Conservation (phyloP, 2,329 filamentous ascomycete genomes). For the Calcarisporium arbuscula region DNA sequence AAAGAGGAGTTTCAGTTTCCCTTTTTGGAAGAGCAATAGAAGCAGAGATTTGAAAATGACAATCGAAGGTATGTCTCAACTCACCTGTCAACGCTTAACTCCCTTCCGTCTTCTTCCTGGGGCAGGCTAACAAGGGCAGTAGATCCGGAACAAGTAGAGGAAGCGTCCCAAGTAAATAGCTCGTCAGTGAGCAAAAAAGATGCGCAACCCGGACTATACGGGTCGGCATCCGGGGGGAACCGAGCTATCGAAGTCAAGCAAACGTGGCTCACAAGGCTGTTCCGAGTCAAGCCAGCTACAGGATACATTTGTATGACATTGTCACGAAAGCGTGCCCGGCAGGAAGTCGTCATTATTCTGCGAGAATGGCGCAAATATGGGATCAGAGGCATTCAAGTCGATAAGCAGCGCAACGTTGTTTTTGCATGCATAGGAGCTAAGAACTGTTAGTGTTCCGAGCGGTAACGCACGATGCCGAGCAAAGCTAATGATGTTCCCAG, state of each 20-base stretch:
- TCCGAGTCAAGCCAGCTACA: constrained; percentile 79
- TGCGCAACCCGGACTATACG: constrained; percentile 19
- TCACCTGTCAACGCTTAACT: not conserved
- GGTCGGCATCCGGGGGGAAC: constrained; percentile 29
- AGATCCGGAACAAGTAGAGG: no score
- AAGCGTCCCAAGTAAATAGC: no score
- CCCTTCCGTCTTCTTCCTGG: no score
- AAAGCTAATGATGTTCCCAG: constrained; percentile 38
- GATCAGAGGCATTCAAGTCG: constrained; percentile 71
- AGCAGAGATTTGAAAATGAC: constrained; percentile 37
- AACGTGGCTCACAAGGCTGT: constrained; percentile 84
- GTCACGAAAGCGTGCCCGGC: constrained; percentile 61
- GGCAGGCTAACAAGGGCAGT: not conserved
- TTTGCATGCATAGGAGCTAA: constrained; percentile 68
- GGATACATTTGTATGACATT: constrained; percentile 70
- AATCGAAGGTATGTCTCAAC: constrained; percentile 32
- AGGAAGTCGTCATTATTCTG: constrained; percentile 69
- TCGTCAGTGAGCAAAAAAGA: not conserved
- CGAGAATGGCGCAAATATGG: constrained; percentile 77
- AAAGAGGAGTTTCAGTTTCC: constrained; percentile 47
- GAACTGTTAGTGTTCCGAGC: constrained; percentile 61
- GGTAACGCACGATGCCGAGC: not conserved
- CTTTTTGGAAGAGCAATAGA: constrained; percentile 49
- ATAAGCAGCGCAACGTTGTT: constrained; percentile 73
- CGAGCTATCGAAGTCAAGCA: constrained; percentile 62